Conservation (phyloP, 164 flowering plant genomes). For the Liquidambar formosana region DNA sequence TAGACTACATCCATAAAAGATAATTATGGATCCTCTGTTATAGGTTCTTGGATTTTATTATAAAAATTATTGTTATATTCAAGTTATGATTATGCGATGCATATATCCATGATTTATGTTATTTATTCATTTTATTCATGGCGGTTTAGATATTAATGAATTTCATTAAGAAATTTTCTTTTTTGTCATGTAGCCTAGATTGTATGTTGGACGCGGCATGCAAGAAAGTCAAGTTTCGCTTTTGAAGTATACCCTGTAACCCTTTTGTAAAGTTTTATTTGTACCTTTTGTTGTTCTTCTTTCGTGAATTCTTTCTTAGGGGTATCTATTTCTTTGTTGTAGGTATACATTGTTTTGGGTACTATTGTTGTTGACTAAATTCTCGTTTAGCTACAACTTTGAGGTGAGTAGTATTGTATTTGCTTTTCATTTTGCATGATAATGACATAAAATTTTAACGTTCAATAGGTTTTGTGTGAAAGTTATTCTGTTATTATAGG, state of each 20-base stretch:
- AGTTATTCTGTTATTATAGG: no score
- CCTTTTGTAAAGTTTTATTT: slow-evolving; percentile 8
- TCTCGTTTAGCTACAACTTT: slow-evolving; percentile 78
- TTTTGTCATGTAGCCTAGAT: slow-evolving; percentile 58
- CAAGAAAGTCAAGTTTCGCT: slow-evolving; percentile 74
- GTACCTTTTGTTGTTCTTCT: background rate
- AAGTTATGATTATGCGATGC: no score
- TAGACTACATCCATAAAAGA: no score
- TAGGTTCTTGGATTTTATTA: no score
- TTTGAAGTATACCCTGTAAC: slow-evolving; percentile 53
- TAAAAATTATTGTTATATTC: no score
- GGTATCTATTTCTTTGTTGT: slow-evolving; percentile 11
- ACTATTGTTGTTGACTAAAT: slow-evolving; percentile 66
- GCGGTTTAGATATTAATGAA: background rate
- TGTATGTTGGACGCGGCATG: slow-evolving; percentile 94
- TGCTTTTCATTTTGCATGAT: background rate
- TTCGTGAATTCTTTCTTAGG: slow-evolving; percentile 11
- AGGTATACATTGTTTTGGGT: slow-evolving; percentile 89
- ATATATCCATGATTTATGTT: background rate
- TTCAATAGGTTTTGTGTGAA: background rate
- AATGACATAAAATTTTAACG: background rate
- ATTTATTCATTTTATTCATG: background rate
- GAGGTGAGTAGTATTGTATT: slow-evolving; percentile 49
- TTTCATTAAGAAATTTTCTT: background rate
- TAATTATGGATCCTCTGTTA: no score